These are phyloP conservation scores for Daphne laureola DNA, from an alignment of 441 rosid species.

Conservation along the genomic window DNA sequence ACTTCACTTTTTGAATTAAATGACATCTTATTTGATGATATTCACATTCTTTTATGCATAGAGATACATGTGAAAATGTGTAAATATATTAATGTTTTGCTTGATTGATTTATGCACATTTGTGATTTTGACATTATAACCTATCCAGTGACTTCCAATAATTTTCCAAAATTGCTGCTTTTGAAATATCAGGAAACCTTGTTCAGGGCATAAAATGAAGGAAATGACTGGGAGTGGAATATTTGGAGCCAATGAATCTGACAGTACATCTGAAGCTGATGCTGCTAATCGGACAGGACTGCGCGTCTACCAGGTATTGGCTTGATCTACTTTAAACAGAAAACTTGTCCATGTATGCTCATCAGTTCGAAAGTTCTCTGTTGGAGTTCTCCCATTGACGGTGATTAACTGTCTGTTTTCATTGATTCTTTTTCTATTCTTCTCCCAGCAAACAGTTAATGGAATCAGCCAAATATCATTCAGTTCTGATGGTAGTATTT, in stretches of 20 bases:
- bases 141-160: neutral
- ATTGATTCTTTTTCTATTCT: too few species aligned
- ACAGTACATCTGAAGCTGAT: conserved; percentile 28
- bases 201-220: conserved; percentile 52
- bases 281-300: conserved; percentile 32
- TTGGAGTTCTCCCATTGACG: conserved; percentile 7
- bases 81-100: too few species aligned
- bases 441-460: conserved; percentile 34
- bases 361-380: neutral
- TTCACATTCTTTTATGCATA: too few species aligned
- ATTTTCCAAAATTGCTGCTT: neutral
- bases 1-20: too few species aligned
- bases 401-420: conserved; percentile 8
- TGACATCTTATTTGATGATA: too few species aligned
- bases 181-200: conserved; percentile 38
- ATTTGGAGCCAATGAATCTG: conserved; percentile 36
- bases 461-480: conserved; percentile 63
- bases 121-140: neutral
- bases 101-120: too few species aligned
- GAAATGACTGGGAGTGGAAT: conserved; percentile 60
- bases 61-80: too few species aligned
- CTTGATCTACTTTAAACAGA: conserved; percentile 5
- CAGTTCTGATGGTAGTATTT: conserved; percentile 36
- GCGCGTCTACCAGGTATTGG: conserved; percentile 43
- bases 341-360: neutral